A percentile compares a stretch with the other conserved stretches of the same genome.
Evolutionary conservation across 2,329 filamentous ascomycete species (phyloP).

Genomic region (Fusarium subglutinans): DNA sequence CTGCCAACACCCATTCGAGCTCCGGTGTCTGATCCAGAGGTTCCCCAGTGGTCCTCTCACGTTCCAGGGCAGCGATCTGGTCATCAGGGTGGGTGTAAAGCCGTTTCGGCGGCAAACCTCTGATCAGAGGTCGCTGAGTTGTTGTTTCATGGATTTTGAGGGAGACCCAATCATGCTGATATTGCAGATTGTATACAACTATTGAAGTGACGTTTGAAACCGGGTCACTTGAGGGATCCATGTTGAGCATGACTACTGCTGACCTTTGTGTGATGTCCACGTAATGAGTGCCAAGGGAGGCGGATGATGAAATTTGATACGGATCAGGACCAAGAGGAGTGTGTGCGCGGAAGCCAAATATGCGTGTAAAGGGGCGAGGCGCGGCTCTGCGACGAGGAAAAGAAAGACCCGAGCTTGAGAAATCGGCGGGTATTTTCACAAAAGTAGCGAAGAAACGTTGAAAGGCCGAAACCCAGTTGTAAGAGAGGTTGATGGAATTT

Average conservation of each 20-base stretch:
- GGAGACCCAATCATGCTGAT: slow-evolving; percentile 79
- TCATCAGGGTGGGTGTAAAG: slow-evolving; percentile 86
- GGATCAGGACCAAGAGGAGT: neutral
- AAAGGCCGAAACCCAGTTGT: neutral
- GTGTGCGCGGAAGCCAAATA: neutral
- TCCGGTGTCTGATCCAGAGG: slow-evolving; percentile 62
- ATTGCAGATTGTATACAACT: slow-evolving; percentile 75
- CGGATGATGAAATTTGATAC: neutral
- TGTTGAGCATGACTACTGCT: slow-evolving; percentile 3
- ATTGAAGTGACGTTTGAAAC: slow-evolving; percentile 48
- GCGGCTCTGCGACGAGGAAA: neutral
- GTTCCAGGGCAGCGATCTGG: slow-evolving; percentile 76
- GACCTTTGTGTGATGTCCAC: neutral
- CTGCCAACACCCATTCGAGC: slow-evolving; percentile 80
- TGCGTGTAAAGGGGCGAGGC: slow-evolving; percentile 4
- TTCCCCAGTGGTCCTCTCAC: slow-evolving; percentile 60
- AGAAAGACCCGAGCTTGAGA: neutral
- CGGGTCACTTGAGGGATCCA: slow-evolving; percentile 23
- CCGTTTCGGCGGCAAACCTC: slow-evolving; percentile 75
- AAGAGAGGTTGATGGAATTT: slow-evolving; percentile 11
- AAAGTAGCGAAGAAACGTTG: neutral
- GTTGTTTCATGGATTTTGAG: slow-evolving; percentile 63
- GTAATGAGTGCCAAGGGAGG: slow-evolving; percentile 8
- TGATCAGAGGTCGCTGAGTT: slow-evolving; percentile 69
- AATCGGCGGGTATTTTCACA: neutral